Conservation (phyloP, 306 rosid species). For the Medicago lupulina region DNA sequence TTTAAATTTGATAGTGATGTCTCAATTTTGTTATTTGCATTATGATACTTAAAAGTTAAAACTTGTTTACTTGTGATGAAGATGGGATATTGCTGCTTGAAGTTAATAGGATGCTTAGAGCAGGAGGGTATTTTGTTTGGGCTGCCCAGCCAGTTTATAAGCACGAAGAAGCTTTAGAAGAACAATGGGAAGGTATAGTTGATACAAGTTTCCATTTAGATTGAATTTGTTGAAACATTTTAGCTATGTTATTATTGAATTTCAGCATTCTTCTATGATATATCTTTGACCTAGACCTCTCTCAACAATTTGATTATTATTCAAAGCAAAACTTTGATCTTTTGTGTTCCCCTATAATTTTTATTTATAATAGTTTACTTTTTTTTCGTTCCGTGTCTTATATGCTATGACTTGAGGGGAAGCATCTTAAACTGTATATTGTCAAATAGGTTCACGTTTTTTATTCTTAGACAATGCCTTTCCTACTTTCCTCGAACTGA, state of each 20-base stretch:
- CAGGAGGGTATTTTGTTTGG: constrained; percentile 98
- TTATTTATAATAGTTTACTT: background rate
- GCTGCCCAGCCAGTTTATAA: constrained; percentile 99
- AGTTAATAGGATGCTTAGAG: constrained; percentile 91
- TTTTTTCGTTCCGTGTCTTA: background rate
- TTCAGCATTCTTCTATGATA: background rate
- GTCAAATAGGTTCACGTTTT: constrained; percentile 2
- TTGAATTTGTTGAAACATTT: constrained; percentile 28
- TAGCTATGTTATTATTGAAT: background rate
- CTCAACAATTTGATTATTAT: constrained; percentile 16
- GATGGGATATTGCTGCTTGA: constrained; percentile 96
- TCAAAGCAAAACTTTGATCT: constrained; percentile 14
- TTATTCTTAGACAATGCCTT: constrained; percentile 3
- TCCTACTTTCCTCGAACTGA: constrained; percentile 17
- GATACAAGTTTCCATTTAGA: background rate
- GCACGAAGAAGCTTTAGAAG: constrained; percentile 87
- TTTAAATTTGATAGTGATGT: constrained; percentile 20
- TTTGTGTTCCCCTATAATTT: background rate
- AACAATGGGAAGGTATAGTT: constrained; percentile 90
- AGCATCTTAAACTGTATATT: constrained; percentile 13
- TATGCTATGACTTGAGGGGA: constrained; percentile 31
- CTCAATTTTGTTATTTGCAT: constrained; percentile 13
- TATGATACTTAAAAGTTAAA: constrained; percentile 21
- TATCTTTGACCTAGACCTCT: constrained; percentile 12
- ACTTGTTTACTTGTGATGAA: constrained; percentile 52